phyloP scores from a whole-genome alignment of 108 stramenopile genomes.

The Nitzschia palea region DNA sequence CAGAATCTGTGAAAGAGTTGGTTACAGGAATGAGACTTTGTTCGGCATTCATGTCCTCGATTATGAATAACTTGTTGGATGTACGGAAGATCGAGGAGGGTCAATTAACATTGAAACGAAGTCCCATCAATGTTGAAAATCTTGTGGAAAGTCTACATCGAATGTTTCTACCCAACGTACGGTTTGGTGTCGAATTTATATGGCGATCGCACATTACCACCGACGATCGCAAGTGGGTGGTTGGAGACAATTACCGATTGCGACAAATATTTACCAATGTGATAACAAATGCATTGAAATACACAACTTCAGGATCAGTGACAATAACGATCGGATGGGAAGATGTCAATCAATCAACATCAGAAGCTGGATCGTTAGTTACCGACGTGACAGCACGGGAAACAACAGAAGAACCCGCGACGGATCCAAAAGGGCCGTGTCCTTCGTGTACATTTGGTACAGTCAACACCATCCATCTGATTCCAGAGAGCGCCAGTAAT shows the following conservation, averaged over 20 bases:
- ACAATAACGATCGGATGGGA: conserved; percentile 19
- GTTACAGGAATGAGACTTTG: conserved; percentile 29
- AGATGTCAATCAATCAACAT: conserved; percentile 1
- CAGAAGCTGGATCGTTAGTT: not conserved
- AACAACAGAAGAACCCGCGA: not conserved
- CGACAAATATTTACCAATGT: conserved; percentile 41
- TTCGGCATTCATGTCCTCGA: conserved; percentile 38
- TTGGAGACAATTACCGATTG: conserved; percentile 32
- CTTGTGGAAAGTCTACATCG: conserved; percentile 11
- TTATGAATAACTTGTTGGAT: conserved; percentile 47
- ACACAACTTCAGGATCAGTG: conserved; percentile 26
- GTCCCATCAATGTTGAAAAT: conserved; percentile 6
- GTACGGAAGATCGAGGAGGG: conserved; percentile 45
- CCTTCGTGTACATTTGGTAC: not conserved
- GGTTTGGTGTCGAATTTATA: conserved; percentile 14
- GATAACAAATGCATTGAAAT: conserved; percentile 40
- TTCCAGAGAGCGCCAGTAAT: not conserved
- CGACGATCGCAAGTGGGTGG: conserved; percentile 10
- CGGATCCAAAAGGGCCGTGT: no score
- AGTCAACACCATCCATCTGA: not conserved
- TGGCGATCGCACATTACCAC: not conserved
- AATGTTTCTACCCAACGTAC: conserved; percentile 29
- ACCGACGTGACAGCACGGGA: not conserved
- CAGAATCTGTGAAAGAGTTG: conserved; percentile 7
- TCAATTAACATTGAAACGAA: conserved; percentile 16